Evolutionary conservation across 164 flowering plant species (phyloP).

Genomic region (Aristolochia californica): DNA sequence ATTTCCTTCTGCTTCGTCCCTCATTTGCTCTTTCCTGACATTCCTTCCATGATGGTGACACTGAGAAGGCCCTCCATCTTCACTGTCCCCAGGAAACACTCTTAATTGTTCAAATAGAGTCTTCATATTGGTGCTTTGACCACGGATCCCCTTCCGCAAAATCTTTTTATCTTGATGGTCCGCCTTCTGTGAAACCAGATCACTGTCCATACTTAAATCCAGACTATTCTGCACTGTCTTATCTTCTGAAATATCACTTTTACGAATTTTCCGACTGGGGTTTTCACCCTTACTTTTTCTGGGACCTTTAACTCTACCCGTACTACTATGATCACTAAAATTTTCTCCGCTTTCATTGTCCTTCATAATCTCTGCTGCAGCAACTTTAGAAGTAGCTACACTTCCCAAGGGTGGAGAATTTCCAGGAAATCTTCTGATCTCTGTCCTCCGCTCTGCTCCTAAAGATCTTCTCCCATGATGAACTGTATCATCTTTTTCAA

Average conservation of each 20-base stretch:
- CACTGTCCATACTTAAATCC: slow-evolving; percentile 13
- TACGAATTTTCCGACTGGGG: slow-evolving; percentile 25
- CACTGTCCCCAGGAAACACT: slow-evolving; percentile 44
- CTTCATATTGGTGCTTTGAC: slow-evolving; percentile 28
- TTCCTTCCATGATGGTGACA: slow-evolving; percentile 23
- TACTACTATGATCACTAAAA: slow-evolving; percentile 28
- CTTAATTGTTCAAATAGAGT: slow-evolving; percentile 58
- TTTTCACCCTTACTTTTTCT: slow-evolving; percentile 41
- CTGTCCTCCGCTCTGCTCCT: slow-evolving; percentile 33
- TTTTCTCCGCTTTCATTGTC: slow-evolving; percentile 14
- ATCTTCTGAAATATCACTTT: slow-evolving; percentile 29
- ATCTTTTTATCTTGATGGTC: slow-evolving; percentile 27
- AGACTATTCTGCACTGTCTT: slow-evolving; percentile 21
- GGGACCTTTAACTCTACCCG: slow-evolving; percentile 28
- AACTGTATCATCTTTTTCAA: slow-evolving; percentile 30
- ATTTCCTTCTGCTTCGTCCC: slow-evolving; percentile 29
- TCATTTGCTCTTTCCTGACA: slow-evolving; percentile 15
- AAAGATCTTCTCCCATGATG: slow-evolving; percentile 55
- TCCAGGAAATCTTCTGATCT: slow-evolving; percentile 34
- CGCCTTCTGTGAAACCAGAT: slow-evolving; percentile 24
- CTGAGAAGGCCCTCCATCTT: slow-evolving; percentile 47
- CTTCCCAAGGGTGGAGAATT: slow-evolving; percentile 30
- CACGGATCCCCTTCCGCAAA: slow-evolving; percentile 29
- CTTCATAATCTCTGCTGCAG: slow-evolving; percentile 28
- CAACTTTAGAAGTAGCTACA: slow-evolving; percentile 39